Conservation (phyloP, 495 filamentous ascomycete genomes). For the Oidiodendron maius region DNA sequence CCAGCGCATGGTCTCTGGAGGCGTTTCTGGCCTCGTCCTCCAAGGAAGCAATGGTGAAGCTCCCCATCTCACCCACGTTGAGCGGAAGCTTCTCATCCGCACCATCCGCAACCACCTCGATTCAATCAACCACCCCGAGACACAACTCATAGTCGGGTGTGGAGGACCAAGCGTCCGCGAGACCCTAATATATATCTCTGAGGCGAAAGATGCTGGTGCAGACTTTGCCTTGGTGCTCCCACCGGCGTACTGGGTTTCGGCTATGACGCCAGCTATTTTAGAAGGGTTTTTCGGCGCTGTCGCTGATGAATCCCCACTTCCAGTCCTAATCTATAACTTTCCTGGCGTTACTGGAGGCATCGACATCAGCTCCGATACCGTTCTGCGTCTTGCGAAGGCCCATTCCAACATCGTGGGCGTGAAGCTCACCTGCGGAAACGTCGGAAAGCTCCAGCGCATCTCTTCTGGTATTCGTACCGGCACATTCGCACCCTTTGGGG, state of each 20-base stretch:
- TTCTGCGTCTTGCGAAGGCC: conserved; percentile 7
- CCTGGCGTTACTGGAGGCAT: conserved; percentile 24
- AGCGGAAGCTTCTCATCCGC: conserved; percentile 47
- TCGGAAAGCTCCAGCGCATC: conserved; percentile 26
- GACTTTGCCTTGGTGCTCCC: conserved; percentile 33
- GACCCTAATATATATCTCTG: conserved; percentile 50
- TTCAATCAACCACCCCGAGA: conserved; percentile 46
- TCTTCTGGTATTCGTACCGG: conserved; percentile 9
- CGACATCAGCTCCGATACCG: conserved; percentile 29
- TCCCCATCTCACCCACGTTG: conserved; percentile 56
- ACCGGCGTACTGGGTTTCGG: conserved; percentile 20
- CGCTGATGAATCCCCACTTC: conserved; percentile 19
- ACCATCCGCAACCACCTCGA: conserved; percentile 43
- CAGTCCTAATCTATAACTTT: conserved; percentile 30
- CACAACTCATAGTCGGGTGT: too few species aligned
- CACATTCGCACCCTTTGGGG: conserved; percentile 24
- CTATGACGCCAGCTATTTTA: conserved; percentile 15
- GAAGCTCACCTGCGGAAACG: conserved; percentile 31
- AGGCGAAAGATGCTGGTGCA: conserved; percentile 45
- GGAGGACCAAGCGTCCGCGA: too few species aligned
- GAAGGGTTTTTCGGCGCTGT: conserved; percentile 20
- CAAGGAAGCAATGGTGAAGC: conserved; percentile 59
- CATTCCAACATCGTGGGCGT: conserved; percentile 31
- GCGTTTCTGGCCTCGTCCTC: conserved; percentile 49
- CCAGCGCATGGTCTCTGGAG: too few species aligned